Conservation (phyloP, 352 stramenopile genomes). For the Aphanomyces euteiches region DNA sequence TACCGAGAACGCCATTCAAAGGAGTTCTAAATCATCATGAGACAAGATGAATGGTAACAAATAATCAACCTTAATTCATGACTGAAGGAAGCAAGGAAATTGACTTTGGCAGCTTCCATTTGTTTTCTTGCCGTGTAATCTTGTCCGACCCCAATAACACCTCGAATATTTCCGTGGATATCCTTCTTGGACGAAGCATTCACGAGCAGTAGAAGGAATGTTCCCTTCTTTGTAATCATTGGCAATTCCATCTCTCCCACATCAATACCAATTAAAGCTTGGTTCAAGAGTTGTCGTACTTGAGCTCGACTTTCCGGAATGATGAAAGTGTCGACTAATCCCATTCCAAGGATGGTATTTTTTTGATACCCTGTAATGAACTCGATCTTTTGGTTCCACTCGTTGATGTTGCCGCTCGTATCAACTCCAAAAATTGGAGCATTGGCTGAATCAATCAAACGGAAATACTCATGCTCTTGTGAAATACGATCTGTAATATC, state of each 20-base stretch:
- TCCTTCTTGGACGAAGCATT: constrained; percentile 87
- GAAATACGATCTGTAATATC: constrained; percentile 75
- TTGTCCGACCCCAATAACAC: constrained; percentile 89
- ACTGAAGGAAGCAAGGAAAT: constrained; percentile 83
- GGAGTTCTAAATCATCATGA: constrained; percentile 42
- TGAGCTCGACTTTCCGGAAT: constrained; percentile 61
- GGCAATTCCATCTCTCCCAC: constrained; percentile 87
- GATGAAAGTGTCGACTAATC: constrained; percentile 76
- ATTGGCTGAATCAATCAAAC: constrained; percentile 76
- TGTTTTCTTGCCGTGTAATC: constrained; percentile 88
- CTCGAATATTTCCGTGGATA: constrained; percentile 88
- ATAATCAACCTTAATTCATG: constrained; percentile 51
- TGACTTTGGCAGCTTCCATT: constrained; percentile 82
- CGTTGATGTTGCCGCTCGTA: constrained; percentile 74
- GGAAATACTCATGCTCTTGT: constrained; percentile 66
- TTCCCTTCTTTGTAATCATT: constrained; percentile 71
- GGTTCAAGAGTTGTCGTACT: constrained; percentile 68
- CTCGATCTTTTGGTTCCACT: constrained; percentile 86
- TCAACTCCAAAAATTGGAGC: constrained; percentile 84
- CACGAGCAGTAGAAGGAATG: constrained; percentile 66
- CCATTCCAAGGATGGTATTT: constrained; percentile 58
- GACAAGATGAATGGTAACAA: not conserved
- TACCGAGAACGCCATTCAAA: constrained; percentile 76
- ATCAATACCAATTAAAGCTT: constrained; percentile 77
- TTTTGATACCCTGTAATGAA: constrained; percentile 81